Base-by-base conservation (phyloP, 306 rosid genomes). In the Cucurbita maxima region DNA sequence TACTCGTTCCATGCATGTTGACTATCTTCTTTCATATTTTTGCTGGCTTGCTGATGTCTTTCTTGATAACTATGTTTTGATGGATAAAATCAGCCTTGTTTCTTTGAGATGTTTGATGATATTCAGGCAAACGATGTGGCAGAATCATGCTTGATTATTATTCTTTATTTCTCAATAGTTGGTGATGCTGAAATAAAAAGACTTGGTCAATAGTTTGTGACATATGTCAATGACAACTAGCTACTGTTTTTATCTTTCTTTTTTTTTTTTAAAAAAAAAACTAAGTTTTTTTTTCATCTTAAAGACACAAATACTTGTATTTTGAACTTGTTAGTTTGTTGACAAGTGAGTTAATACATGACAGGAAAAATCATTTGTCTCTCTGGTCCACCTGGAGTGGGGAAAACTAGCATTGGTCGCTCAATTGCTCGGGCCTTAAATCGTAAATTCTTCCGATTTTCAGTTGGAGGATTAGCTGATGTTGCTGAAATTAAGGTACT, bases 321-420 rank as follows among this genome's bases (percentile, higher is more conserved):
- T 25, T 37, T 66, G 5, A 10, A 19, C 25, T 68, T 68, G 22
- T 69, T 69, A 25, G 7, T 48, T 69, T 48, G 58, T 30, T 7
- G 8, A 69, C 57, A 4, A 45, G 38, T 16, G 73, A 44, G 73
- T 69, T 44, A 5, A 15, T 45, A 2, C 56, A 5, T 67, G 55
- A n/a, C 72, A 95, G 99, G 99, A 74, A 95, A 95, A 85, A 95
- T 95, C 55, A 95, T 95, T 51, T 95, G 99, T 81, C 86, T 95
- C 74, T 95, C 97, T 88, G 99, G 99, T 30, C 99, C 99, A 64
- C 99, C 99, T 52, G 99, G 99, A 62, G 99, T 95, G 82, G 99
- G 99, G 68, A 95, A 95, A 89, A 95, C 99, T 51, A 95, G 99
- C 79, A 95, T 95, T 83, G 99, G 99, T 61, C 99, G 97, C 41